These are phyloP conservation scores for Tolypocladium ophioglossoides DNA, from an alignment of 2,329 filamentous ascomycete species.

Conservation along the genomic window DNA sequence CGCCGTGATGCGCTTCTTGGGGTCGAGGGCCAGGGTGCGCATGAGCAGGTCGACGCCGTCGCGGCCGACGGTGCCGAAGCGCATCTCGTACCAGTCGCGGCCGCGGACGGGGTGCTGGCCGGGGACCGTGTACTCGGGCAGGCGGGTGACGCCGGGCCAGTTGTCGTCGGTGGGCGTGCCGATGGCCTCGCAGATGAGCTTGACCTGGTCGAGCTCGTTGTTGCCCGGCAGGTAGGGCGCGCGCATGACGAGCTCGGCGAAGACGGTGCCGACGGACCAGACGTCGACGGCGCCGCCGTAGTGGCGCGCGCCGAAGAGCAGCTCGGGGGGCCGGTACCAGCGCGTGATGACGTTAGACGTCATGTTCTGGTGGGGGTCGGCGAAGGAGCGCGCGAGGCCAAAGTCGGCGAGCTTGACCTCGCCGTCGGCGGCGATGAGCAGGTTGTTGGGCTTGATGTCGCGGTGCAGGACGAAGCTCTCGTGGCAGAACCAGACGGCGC, in stretches of 20 bases:
- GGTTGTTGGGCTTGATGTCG: constrained; percentile 98
- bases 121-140: constrained; percentile 71
- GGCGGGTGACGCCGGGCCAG: constrained; percentile 81
- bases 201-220: constrained; percentile 77
- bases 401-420: constrained; percentile 97
- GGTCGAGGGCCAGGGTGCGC: constrained; percentile 75
- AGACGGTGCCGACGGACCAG: constrained; percentile 88
- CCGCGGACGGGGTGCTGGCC: constrained; percentile 52
- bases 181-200: constrained; percentile 72
- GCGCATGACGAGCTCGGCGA: constrained; percentile 80
- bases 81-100: constrained; percentile 60
- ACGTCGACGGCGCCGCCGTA: constrained; percentile 89
- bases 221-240: constrained; percentile 75
- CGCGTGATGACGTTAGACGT: constrained; percentile 90
- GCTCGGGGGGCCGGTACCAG: constrained; percentile 92
- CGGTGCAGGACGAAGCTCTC: constrained; percentile 89
- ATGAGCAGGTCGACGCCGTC: constrained; percentile 83
- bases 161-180: constrained; percentile 89
- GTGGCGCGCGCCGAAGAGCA: constrained; percentile 81
- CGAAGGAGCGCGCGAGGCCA: constrained; percentile 80
- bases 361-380: constrained; percentile 82
- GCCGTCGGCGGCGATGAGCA: constrained; percentile 86
- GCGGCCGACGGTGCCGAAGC: constrained; percentile 70
- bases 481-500: constrained; percentile 94
- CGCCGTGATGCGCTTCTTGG: constrained; percentile 72